phyloP scores from a whole-genome alignment of 192 early-diverging fungal genomes.

The Rhizoclosmatium globosum region DNA sequence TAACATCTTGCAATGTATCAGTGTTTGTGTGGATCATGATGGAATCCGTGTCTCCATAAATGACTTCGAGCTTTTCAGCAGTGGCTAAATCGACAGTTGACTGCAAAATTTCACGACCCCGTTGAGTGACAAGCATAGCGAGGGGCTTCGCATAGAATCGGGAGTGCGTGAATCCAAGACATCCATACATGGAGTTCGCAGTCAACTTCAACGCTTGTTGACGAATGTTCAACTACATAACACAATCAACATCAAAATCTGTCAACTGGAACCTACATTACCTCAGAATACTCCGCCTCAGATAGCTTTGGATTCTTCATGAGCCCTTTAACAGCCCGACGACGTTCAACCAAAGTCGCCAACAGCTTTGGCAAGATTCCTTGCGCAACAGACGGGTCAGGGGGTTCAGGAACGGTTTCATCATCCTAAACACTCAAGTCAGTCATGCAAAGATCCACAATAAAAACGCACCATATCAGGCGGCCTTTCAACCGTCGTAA shows the following conservation, averaged over 20 bases:
- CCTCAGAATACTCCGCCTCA: constrained; percentile 59
- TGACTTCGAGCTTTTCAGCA: constrained; percentile 84
- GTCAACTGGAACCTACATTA: constrained; percentile 41
- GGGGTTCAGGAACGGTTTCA: constrained; percentile 81
- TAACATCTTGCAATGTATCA: constrained; percentile 73
- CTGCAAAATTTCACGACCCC: constrained; percentile 96
- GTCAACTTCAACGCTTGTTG: constrained; percentile 96
- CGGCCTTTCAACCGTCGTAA: constrained; percentile 87
- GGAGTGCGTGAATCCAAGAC: constrained; percentile 90
- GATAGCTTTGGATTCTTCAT: constrained; percentile 79
- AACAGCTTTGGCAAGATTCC: constrained; percentile 92
- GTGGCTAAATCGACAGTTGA: constrained; percentile 88
- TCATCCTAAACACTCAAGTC: constrained; percentile 46
- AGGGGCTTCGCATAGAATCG: constrained; percentile 96
- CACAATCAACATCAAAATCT: constrained; percentile 30
- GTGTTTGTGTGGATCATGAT: constrained; percentile 96
- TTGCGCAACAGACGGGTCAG: constrained; percentile 66
- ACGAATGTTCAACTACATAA: constrained; percentile 84
- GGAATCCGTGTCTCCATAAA: constrained; percentile 99
- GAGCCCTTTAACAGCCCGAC: constrained; percentile 86
- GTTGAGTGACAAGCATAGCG: constrained; percentile 96
- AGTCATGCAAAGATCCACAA: constrained; percentile 15
- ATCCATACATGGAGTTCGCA: constrained; percentile 99
- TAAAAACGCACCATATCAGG: constrained; percentile 26
- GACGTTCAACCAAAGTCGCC: constrained; percentile 86